Conservation (phyloP, 2,329 filamentous ascomycete genomes). For the Aciculosporium take region DNA sequence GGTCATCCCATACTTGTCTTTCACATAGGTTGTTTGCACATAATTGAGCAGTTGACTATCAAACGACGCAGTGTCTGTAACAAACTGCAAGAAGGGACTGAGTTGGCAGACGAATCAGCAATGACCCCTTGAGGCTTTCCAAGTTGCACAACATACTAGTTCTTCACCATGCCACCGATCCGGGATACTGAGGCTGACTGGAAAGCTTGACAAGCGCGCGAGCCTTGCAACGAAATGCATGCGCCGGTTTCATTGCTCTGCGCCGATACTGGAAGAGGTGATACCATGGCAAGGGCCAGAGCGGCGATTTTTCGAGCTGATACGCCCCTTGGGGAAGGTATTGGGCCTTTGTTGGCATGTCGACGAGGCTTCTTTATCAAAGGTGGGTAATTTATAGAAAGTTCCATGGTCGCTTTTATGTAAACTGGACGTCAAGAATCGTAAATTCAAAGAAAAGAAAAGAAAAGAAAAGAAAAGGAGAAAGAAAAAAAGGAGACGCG, state of each 20-base stretch:
- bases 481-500: no score
- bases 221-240: conserved; percentile 57
- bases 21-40: conserved; percentile 59
- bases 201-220: conserved; percentile 59
- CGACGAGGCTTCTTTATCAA: neutral
- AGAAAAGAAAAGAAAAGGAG: no score
- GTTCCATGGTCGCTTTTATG: neutral
- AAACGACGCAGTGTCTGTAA: conserved; percentile 63
- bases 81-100: conserved; percentile 68
- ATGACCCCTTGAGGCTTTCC: neutral
- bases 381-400: neutral
- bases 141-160: conserved; percentile 43
- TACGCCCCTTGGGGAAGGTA: no score
- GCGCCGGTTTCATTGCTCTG: conserved; percentile 14
- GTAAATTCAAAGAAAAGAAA: neutral
- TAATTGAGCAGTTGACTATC: conserved; percentile 62
- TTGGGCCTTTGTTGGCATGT: neutral
- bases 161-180: conserved; percentile 37
- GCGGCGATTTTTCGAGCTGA: conserved; percentile 3
- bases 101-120: conserved; percentile 20
- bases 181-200: conserved; percentile 57
- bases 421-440: neutral
- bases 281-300: conserved; percentile 14
- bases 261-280: conserved; percentile 22
- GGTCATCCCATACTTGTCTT: conserved; percentile 51